Percentiles rank a stretch among this genome's conserved stretches.
Conservation (phyloP, 306 rosid species). For the Myrica gale region DNA sequence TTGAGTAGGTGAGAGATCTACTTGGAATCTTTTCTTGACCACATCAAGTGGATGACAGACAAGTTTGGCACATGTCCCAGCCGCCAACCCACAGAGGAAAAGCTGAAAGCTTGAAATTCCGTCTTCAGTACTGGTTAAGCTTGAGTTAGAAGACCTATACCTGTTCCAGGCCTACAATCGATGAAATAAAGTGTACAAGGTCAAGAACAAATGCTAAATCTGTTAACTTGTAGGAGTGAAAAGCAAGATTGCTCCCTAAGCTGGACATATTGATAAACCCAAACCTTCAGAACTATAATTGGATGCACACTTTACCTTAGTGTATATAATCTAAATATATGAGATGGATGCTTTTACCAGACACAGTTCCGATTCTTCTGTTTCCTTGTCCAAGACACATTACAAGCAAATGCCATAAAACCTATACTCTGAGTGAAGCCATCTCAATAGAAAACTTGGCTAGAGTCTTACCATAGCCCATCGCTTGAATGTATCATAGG, state of each 20-base stretch:
- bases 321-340: neutral
- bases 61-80: conserved; percentile 94
- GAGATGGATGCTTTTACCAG: neutral
- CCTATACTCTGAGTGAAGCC: neutral
- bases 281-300: neutral
- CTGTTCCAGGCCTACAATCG: conserved; percentile 66
- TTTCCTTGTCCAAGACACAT: neutral
- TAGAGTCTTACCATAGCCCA: conserved; percentile 68
- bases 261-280: neutral
- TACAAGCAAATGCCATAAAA: neutral
- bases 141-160: conserved; percentile 32
- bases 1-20: conserved; percentile 25
- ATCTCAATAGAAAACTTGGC: conserved; percentile 15
- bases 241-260: neutral
- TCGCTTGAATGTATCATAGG: conserved; percentile 88
- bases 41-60: conserved; percentile 99
- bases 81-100: conserved; percentile 80
- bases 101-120: conserved; percentile 74
- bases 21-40: conserved; percentile 98
- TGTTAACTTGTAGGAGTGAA: neutral
- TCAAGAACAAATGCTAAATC: neutral
- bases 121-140: conserved; percentile 29
- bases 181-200: conserved; percentile 14
- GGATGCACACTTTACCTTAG: neutral
- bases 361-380: neutral